phyloP scores from a whole-genome alignment of 257 asterid genomes.

The Rhazya stricta region DNA sequence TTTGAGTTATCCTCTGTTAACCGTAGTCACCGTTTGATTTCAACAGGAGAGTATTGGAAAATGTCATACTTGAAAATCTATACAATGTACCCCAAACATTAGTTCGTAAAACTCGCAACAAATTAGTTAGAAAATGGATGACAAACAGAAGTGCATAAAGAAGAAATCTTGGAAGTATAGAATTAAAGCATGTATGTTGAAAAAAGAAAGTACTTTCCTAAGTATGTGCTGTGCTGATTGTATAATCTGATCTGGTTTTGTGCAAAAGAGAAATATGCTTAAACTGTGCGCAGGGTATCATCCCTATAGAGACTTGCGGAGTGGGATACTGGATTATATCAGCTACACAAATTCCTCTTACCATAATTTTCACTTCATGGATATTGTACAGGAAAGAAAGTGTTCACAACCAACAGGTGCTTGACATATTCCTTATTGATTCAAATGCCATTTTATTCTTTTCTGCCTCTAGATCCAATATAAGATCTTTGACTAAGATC shows the following conservation, averaged over 20 bases:
- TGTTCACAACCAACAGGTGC: slow-evolving; percentile 34
- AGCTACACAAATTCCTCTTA: slow-evolving; percentile 61
- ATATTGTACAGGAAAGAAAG: slow-evolving; percentile 35
- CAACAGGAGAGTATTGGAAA: no score
- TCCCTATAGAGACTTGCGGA: slow-evolving; percentile 66
- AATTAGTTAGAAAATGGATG: no score
- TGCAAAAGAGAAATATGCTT: background rate
- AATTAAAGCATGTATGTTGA: no score
- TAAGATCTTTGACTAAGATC: background rate
- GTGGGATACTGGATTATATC: slow-evolving; percentile 77
- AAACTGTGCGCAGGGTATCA: slow-evolving; percentile 46
- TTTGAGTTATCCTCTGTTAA: no score
- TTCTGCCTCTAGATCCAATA: background rate
- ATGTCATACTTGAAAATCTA: no score
- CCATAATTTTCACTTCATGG: slow-evolving; percentile 57
- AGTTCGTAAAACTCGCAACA: background rate
- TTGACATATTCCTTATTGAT: background rate
- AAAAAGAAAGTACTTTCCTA: background rate
- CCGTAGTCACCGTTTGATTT: no score
- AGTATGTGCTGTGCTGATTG: background rate
- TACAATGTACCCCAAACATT: background rate
- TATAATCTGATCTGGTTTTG: background rate
- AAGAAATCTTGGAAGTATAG: no score
- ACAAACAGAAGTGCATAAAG: no score
- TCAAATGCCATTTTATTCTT: background rate